Evolutionary conservation across 225 moss, liverwort and hornwort species (phyloP), one percentile per base, ranked within the genome.

Genomic region (Marchantia paleacea): DNA sequence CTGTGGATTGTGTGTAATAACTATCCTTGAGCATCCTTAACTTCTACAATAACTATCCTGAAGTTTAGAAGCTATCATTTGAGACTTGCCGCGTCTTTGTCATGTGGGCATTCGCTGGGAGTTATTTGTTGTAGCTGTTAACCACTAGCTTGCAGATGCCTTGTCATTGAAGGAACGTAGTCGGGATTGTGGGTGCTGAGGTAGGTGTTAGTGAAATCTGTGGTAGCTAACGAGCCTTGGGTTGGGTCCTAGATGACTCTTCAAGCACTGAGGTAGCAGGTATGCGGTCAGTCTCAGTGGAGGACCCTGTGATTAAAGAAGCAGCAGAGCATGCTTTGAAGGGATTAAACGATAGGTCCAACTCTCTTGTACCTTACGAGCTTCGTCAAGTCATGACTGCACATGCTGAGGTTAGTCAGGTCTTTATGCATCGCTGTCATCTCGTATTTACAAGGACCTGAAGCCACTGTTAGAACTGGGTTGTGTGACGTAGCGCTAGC

Each of bases 261-360:
- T 69, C 81, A 60, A 77, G 81, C 81, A 77, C 82, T 52, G 84
- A 83, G 52, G 55, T 66, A 57, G 82, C 80, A 50, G 87, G 84
- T 53, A 76, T 84, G 82, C 80, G 82, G 74, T 80, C 73, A 60
- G 65, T 87, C 24, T 65, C 87, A 78, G 87, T 80, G 77, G 87
- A 75, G 67, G 87, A 87, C 80, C 87, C 87, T 82, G 87, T 87
- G 61, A 81, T 87, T 64, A 82, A 87, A 82, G 87, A 87, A 83
- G 87, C 87, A 52, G 87, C 84, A 82, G 87, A 83, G 50, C 80
- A 82, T 77, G 87, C 82, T 75, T 52, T 87, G 77, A 51, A 75
- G 77, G 78, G 82, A 28, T 75, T 87, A 80, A 87, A 87, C 80
- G 72, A 77, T 74, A 87, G 74, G 51, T 87, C 87, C 82, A 87